phyloP scores from a whole-genome alignment of 2,329 filamentous ascomycete genomes.

The Verticillium tricorpus region DNA sequence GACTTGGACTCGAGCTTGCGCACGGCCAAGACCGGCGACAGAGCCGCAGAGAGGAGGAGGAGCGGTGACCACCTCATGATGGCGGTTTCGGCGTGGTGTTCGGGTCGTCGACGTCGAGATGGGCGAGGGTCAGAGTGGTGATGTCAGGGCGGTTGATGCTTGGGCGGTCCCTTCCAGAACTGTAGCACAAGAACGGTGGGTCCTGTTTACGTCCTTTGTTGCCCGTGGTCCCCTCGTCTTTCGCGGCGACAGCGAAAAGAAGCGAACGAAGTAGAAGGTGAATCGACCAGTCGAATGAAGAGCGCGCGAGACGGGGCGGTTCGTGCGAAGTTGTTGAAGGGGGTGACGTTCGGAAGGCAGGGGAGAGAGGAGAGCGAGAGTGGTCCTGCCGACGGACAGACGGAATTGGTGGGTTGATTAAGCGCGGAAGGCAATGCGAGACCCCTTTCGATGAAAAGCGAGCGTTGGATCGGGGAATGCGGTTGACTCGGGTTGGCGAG shows the following conservation, averaged over 20 bases:
- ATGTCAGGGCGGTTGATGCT: background rate
- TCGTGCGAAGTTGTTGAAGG: background rate
- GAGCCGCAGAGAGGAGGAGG: constrained; percentile 35
- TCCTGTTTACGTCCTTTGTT: background rate
- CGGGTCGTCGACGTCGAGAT: background rate
- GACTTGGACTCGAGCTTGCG: constrained; percentile 75
- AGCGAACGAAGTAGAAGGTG: background rate
- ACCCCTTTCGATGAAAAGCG: background rate
- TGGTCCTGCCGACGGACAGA: constrained; percentile 1
- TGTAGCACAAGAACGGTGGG: too few relatives aligned
- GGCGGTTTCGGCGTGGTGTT: constrained; percentile 10
- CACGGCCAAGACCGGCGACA: constrained; percentile 50
- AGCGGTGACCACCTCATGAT: constrained; percentile 46
- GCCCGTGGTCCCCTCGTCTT: background rate
- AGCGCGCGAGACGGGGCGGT: background rate
- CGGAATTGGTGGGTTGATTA: background rate
- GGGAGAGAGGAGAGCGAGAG: constrained; percentile 2
- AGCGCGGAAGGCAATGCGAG: background rate
- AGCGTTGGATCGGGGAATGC: background rate
- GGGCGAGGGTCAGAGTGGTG: background rate
- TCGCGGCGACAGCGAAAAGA: background rate
- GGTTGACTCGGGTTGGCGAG: background rate
- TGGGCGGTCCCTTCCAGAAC: background rate
- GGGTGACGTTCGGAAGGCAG: background rate
- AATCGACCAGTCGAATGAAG: background rate